Conservation (phyloP, 2,329 filamentous ascomycete genomes). For the Penicillium sp. region DNA sequence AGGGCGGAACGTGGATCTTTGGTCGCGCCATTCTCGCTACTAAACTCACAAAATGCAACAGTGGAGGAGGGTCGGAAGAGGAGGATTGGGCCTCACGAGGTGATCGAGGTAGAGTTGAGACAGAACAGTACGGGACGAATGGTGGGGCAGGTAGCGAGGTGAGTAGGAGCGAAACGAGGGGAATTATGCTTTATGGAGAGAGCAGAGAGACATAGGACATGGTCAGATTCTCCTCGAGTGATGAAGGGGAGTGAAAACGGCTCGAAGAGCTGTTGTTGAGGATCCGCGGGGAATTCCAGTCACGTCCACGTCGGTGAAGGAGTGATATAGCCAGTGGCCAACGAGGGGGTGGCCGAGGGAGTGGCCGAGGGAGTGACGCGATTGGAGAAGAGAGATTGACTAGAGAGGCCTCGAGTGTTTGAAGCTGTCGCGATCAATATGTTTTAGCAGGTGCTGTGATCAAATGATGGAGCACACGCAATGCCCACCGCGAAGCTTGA, state of each 20-base stretch:
- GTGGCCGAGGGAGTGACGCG: background rate
- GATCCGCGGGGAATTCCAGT: too few species aligned
- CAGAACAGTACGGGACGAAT: background rate
- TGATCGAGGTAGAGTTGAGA: background rate
- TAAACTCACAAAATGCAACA: background rate
- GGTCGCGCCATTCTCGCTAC: slow-evolving; percentile 34
- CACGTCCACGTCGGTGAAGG: background rate
- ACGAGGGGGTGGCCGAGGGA: too few species aligned
- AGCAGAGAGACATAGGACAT: background rate
- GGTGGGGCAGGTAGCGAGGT: background rate
- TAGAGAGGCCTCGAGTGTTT: background rate
- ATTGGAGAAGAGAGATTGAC: background rate
- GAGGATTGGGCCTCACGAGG: background rate
- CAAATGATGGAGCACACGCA: too few species aligned
- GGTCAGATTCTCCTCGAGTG: background rate
- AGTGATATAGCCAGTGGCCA: too few species aligned
- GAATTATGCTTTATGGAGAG: background rate
- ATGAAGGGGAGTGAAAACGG: background rate
- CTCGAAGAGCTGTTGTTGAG: background rate
- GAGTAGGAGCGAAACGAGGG: background rate
- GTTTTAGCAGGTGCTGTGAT: slow-evolving; percentile 1
- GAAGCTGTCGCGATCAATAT: slow-evolving; percentile 1
- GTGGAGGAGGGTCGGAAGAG: background rate
- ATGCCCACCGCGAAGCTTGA: too few species aligned
- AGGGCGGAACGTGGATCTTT: slow-evolving; percentile 30